Evolutionary conservation across 140 eudicot genomes (phyloP).

Genomic region (Anethum foeniculum): DNA sequence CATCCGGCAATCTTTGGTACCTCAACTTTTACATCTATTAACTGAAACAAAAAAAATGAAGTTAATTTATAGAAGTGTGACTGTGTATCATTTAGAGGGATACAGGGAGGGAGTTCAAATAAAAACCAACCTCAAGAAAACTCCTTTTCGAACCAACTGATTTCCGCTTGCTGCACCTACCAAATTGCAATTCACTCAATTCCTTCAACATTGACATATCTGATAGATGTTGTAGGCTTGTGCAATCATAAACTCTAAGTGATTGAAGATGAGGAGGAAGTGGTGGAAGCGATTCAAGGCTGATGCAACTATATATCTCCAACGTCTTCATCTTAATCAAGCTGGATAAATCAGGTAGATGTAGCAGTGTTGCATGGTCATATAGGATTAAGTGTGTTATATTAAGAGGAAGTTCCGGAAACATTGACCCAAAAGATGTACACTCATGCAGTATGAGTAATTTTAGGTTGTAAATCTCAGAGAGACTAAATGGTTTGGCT

Average conservation of each 20-base stretch:
- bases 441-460: background rate
- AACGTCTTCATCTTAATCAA: background rate
- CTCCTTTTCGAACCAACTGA: background rate
- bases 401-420: background rate
- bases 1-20: background rate
- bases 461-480: background rate
- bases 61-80: background rate
- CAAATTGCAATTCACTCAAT: background rate
- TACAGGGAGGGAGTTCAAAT: too few species aligned
- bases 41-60: background rate
- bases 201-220: background rate
- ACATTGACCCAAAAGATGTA: background rate
- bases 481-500: constrained; percentile 1
- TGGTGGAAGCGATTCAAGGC: background rate
- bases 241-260: background rate
- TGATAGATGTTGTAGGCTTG: background rate
- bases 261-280: background rate
- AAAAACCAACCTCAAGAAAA: background rate
- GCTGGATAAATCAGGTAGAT: background rate
- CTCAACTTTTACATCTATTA: background rate
- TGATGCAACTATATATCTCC: background rate
- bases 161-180: background rate
- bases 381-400: background rate
- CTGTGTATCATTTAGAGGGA: too few species aligned
- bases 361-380: background rate